Evolutionary conservation across 768 basidiomycete genomes (phyloP).

Genomic region (Rhodotorula paludigena): DNA sequence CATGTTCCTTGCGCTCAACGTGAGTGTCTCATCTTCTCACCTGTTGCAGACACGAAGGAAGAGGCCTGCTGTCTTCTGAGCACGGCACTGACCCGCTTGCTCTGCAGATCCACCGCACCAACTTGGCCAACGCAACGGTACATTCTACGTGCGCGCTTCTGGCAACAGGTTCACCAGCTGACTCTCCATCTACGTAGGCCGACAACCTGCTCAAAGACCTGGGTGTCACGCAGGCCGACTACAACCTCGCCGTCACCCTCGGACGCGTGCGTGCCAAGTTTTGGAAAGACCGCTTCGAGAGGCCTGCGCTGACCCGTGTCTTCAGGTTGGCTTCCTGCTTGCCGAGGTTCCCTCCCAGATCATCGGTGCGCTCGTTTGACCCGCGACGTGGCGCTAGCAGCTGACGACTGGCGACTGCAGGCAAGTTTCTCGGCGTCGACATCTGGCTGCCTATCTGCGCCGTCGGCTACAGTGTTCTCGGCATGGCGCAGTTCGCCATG

Average conservation of each 20-base stretch:
- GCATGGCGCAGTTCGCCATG: conserved; percentile 42
- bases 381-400: too few relatives aligned
- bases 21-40: too few relatives aligned
- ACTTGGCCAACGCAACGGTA: conserved; percentile 23
- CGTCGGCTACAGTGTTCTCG: not conserved
- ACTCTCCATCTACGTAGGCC: conserved; percentile 4
- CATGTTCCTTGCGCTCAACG: conserved; percentile 44
- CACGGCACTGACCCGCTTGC: not conserved
- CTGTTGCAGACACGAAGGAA: too few relatives aligned
- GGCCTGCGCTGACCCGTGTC: not conserved
- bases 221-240: conserved; percentile 45
- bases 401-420: too few relatives aligned
- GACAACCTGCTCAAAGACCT: conserved; percentile 46
- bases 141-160: not conserved
- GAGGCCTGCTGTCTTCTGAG: too few relatives aligned
- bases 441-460: conserved; percentile 43
- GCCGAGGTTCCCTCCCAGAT: conserved; percentile 45
- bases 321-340: conserved; percentile 14
- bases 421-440: conserved; percentile 45
- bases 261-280: too few relatives aligned
- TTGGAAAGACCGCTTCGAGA: too few relatives aligned
- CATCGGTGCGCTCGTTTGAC: too few relatives aligned
- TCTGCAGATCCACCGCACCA: not conserved
- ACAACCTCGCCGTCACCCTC: conserved; percentile 47
- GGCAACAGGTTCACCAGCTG: not conserved